Evolutionary conservation across 345 rosid genomes (phyloP).

Genomic region (Melaleuca quinquenervia): DNA sequence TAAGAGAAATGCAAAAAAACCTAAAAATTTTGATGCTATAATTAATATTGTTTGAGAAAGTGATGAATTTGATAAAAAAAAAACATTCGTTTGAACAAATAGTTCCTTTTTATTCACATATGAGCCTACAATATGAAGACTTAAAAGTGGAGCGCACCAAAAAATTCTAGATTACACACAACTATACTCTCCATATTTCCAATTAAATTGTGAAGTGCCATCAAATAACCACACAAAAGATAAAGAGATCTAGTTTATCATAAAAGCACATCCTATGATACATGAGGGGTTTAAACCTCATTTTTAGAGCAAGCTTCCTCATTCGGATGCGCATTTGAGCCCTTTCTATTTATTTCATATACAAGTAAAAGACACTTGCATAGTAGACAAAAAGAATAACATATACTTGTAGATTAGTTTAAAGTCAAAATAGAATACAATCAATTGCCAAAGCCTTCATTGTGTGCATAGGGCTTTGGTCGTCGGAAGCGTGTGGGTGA

Average conservation of each 20-base stretch:
- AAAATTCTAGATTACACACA: neutral
- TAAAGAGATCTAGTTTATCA: neutral
- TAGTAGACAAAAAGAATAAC: neutral
- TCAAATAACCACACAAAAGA: neutral
- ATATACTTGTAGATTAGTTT: neutral
- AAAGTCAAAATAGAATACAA: neutral
- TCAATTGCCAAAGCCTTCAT: neutral
- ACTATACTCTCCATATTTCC: neutral
- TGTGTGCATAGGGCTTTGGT: no score
- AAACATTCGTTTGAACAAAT: neutral
- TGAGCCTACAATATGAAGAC: neutral
- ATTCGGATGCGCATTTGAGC: constrained; percentile 97
- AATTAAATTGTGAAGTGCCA: neutral
- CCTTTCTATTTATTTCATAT: constrained; percentile 95
- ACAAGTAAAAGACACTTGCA: constrained; percentile 80
- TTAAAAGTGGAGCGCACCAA: neutral
- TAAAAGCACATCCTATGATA: neutral
- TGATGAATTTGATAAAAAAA: rapidly evolving
- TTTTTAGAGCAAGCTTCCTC: constrained; percentile 86
- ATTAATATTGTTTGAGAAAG: neutral
- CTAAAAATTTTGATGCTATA: neutral
- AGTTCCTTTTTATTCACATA: neutral
- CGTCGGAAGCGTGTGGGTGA: no score
- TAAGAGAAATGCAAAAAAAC: neutral
- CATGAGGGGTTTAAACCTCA: constrained; percentile 32